Evolutionary conservation across 495 filamentous ascomycete species (phyloP).

Genomic region (Penicillium crystallinum): DNA sequence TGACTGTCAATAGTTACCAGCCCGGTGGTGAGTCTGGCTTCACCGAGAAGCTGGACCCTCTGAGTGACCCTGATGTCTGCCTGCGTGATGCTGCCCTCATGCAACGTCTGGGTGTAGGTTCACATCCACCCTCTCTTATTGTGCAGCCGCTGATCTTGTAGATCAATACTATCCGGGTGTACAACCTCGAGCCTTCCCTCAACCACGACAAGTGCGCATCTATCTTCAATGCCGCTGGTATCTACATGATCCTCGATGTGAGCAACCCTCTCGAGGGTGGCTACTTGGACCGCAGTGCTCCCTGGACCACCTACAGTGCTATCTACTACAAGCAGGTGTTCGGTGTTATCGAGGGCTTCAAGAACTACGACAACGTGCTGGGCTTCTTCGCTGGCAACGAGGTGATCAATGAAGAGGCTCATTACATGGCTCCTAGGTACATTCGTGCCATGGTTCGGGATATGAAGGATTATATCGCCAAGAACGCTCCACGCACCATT

Average conservation of each 20-base stretch:
- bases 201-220: conserved; percentile 87
- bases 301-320: conserved; percentile 63
- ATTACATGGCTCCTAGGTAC: conserved; percentile 35
- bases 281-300: conserved; percentile 65
- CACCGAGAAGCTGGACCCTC: conserved; percentile 62
- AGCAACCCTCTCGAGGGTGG: conserved; percentile 83
- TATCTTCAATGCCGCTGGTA: conserved; percentile 84
- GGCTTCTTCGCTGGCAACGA: conserved; percentile 94
- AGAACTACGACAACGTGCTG: conserved; percentile 84
- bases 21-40: conserved; percentile 85
- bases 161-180: conserved; percentile 90
- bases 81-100: conserved; percentile 88
- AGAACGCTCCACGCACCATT: conserved; percentile 61
- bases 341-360: conserved; percentile 89
- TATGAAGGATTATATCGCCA: conserved; percentile 80
- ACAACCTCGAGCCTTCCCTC: conserved; percentile 78
- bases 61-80: conserved; percentile 70
- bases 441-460: conserved; percentile 70
- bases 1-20: conserved; percentile 60
- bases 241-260: conserved; percentile 73
- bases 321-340: conserved; percentile 80
- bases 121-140: background rate
- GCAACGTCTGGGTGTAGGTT: conserved; percentile 65
- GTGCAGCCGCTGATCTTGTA: conserved; percentile 15
- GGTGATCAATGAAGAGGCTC: conserved; percentile 68